Conservation (phyloP, 805 yeast genomes). For the Danielia reshetovae region DNA sequence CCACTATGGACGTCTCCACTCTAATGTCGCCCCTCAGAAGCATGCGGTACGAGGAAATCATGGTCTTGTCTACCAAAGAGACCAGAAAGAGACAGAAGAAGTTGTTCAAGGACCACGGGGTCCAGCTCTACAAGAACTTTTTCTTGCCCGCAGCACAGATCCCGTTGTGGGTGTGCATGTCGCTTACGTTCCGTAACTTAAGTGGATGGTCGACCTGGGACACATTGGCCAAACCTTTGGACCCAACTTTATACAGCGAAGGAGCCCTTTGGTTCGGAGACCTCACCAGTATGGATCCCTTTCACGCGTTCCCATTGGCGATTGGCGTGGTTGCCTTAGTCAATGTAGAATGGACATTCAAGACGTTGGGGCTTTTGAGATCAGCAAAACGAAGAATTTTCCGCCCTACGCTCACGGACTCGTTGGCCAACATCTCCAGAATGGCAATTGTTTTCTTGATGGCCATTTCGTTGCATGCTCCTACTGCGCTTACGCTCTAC, state of each 20-base stretch:
- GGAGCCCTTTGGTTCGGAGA: constrained; percentile 61
- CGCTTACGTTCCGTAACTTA: constrained; percentile 67
- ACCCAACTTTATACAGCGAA: constrained; percentile 46
- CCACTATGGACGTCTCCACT: constrained; percentile 20
- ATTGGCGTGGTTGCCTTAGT: constrained; percentile 68
- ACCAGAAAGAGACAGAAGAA: constrained; percentile 67
- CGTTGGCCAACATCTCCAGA: constrained; percentile 67
- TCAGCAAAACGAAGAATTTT: constrained; percentile 38
- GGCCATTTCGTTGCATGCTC: constrained; percentile 84
- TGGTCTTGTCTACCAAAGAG: constrained; percentile 71
- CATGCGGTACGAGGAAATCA: constrained; percentile 75
- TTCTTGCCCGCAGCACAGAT: constrained; percentile 76
- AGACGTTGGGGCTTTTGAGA: constrained; percentile 53
- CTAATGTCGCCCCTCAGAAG: constrained; percentile 31
- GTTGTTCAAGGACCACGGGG: constrained; percentile 61
- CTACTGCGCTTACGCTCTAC: constrained; percentile 75
- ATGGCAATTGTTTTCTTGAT: constrained; percentile 74
- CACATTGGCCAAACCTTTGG: constrained; percentile 43
- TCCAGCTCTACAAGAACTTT: constrained; percentile 78
- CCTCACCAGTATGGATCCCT: constrained; percentile 58
- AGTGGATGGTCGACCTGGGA: constrained; percentile 63
- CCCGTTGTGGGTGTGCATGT: constrained; percentile 82
- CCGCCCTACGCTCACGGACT: constrained; percentile 57
- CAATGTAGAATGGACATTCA: constrained; percentile 80
- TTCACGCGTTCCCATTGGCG: constrained; percentile 61